Evolutionary conservation across 345 rosid species (phyloP).

Genomic region (Carallia brachiata): DNA sequence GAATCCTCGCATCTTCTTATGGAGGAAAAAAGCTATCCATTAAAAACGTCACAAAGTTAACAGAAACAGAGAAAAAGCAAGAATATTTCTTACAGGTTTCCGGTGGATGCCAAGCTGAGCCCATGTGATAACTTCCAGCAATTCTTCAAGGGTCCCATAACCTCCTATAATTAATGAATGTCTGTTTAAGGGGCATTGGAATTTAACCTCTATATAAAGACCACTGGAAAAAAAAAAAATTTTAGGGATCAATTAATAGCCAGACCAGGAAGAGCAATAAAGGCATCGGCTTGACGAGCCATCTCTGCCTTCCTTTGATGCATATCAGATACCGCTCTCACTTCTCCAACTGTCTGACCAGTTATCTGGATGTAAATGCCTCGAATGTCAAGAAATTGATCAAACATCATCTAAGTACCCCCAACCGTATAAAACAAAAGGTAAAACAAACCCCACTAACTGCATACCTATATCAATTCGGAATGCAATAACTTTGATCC

Average conservation of each 20-base stretch:
- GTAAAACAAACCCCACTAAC: neutral
- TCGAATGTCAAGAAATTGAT: neutral
- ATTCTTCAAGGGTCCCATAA: slow-evolving; percentile 91
- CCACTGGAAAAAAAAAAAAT: no score
- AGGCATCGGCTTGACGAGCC: slow-evolving; percentile 95
- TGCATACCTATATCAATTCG: neutral
- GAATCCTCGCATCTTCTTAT: no score
- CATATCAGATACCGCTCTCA: slow-evolving; percentile 86
- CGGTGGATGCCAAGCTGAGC: slow-evolving; percentile 95
- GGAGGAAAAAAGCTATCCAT: no score
- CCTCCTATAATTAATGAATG: slow-evolving; percentile 51
- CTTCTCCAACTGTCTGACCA: slow-evolving; percentile 83
- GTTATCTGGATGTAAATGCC: slow-evolving; percentile 48
- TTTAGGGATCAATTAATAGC: slow-evolving; percentile 22
- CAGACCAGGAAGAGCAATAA: slow-evolving; percentile 98
- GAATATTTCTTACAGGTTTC: slow-evolving; percentile 64
- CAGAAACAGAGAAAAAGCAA: neutral
- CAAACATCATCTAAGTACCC: no score
- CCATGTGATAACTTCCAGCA: slow-evolving; percentile 96
- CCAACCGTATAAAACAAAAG: no score
- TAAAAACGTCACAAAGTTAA: no score
- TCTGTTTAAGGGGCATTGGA: neutral
- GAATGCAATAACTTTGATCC: neutral
- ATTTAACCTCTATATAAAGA: neutral
- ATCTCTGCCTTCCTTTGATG: slow-evolving; percentile 96